A percentile compares a stretch with the other conserved stretches of the same genome.
Evolutionary conservation across 805 yeast genomes (phyloP).

Genomic region (Hanseniaspora guilliermondii): DNA sequence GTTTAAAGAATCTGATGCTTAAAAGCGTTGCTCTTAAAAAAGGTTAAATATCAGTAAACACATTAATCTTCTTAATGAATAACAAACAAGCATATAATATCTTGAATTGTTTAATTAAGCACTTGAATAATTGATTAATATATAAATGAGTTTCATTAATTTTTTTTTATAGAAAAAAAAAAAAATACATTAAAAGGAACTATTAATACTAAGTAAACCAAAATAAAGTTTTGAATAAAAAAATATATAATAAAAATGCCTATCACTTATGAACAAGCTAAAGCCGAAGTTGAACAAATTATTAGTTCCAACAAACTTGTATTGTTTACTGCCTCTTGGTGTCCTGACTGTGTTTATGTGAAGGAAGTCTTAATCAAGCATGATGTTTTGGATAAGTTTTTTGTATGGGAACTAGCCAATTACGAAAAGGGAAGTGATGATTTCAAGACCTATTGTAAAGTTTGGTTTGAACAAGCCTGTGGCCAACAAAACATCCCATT

Average conservation of each 20-base stretch:
- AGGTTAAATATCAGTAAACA: no score
- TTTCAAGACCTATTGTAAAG: constrained; percentile 25
- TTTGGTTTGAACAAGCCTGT: constrained; percentile 23
- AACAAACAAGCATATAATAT: no score
- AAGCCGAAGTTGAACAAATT: background rate
- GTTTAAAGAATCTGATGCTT: no score
- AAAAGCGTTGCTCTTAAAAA: no score
- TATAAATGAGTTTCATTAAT: no score
- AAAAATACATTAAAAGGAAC: constrained; percentile 16
- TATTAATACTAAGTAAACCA: no score
- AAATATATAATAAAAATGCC: background rate
- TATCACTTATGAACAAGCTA: background rate
- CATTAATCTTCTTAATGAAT: no score
- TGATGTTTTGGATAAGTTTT: constrained; percentile 38
- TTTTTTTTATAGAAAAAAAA: no score
- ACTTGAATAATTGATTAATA: no score
- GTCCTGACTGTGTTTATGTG: constrained; percentile 64
- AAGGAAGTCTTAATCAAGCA: constrained; percentile 42
- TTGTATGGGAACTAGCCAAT: constrained; percentile 36
- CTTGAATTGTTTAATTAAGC: no score
- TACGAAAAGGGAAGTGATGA: constrained; percentile 18
- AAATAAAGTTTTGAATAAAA: no score
- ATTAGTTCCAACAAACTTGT: constrained; percentile 32
- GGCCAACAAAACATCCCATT: constrained; percentile 26
- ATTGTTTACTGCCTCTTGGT: constrained; percentile 61